Conservation (phyloP, 2,329 filamentous ascomycete genomes). For the Didymella segeticola region DNA sequence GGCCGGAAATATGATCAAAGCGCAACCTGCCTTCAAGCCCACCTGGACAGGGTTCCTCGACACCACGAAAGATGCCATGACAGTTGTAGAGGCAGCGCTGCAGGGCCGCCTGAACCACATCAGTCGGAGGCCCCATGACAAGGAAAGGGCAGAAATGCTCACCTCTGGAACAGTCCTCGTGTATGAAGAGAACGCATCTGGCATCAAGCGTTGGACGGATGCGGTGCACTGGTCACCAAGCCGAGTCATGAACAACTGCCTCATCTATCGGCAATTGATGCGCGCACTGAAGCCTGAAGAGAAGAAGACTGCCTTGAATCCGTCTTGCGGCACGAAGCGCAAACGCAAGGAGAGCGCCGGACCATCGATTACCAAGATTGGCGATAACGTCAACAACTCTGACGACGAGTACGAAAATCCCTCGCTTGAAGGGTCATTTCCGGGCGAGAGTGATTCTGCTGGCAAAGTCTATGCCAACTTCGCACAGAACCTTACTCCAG, state of each 20-base stretch:
- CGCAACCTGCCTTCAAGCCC: conserved; percentile 60
- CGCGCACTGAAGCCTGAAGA: conserved; percentile 47
- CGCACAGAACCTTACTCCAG: conserved; percentile 49
- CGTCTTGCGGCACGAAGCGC: conserved; percentile 45
- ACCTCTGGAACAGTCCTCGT: conserved; percentile 87
- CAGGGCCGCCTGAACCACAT: conserved; percentile 75
- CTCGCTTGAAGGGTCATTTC: conserved; percentile 26
- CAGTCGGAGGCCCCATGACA: conserved; percentile 82
- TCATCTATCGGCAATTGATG: conserved; percentile 80
- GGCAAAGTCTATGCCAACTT: conserved; percentile 48
- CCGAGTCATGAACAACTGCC: conserved; percentile 82
- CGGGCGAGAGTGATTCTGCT: conserved; percentile 34
- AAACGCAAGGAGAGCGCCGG: conserved; percentile 45
- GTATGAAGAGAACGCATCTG: conserved; percentile 88
- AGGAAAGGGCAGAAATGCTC: conserved; percentile 79
- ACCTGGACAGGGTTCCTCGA: conserved; percentile 72
- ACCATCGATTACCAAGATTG: conserved; percentile 36
- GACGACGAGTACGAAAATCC: conserved; percentile 46
- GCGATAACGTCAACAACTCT: conserved; percentile 38
- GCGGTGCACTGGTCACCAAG: conserved; percentile 91
- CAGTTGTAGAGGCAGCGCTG: conserved; percentile 81
- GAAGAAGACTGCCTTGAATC: conserved; percentile 46
- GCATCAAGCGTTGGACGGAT: conserved; percentile 94
- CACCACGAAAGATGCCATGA: conserved; percentile 76
- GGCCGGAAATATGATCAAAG: conserved; percentile 41